A percentile compares a stretch with the other conserved stretches of the same genome.
Conservation (phyloP, 768 basidiomycete genomes). For the Gloeopeniophorella convolvens region DNA sequence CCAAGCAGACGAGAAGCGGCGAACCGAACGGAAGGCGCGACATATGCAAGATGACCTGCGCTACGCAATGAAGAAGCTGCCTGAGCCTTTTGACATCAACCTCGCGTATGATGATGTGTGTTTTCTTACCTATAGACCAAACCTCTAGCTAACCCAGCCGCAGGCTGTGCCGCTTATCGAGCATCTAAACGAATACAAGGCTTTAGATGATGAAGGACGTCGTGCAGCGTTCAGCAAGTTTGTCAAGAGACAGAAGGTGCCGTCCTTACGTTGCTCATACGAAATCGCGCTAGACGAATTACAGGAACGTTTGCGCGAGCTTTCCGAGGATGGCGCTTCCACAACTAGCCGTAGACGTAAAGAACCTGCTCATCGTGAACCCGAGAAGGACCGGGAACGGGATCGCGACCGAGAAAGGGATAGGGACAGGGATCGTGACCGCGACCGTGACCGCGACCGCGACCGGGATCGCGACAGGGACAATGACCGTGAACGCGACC, state of each 20-base stretch:
- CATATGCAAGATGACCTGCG: slow-evolving; percentile 93
- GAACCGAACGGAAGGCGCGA: slow-evolving; percentile 75
- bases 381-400: slow-evolving; percentile 25
- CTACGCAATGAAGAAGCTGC: slow-evolving; percentile 87
- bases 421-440: slow-evolving; percentile 30
- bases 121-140: slow-evolving; percentile 10
- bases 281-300: not conserved
- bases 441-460: slow-evolving; percentile 25
- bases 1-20: slow-evolving; percentile 81
- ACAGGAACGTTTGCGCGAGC: slow-evolving; percentile 72
- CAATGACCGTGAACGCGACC: slow-evolving; percentile 22
- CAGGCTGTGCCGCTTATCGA: slow-evolving; percentile 73
- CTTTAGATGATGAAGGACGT: slow-evolving; percentile 78
- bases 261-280: not conserved
- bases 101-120: slow-evolving; percentile 76
- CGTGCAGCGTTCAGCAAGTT: slow-evolving; percentile 82
- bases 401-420: slow-evolving; percentile 34
- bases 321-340: slow-evolving; percentile 75
- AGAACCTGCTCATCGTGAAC: slow-evolving; percentile 44
- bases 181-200: slow-evolving; percentile 80
- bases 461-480: slow-evolving; percentile 19
- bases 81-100: slow-evolving; percentile 72
- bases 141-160: slow-evolving; percentile 8
- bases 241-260: slow-evolving; percentile 83
- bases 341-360: slow-evolving; percentile 77